phyloP scores from a whole-genome alignment of 441 rosid species.

The Jatropha podagrica region DNA sequence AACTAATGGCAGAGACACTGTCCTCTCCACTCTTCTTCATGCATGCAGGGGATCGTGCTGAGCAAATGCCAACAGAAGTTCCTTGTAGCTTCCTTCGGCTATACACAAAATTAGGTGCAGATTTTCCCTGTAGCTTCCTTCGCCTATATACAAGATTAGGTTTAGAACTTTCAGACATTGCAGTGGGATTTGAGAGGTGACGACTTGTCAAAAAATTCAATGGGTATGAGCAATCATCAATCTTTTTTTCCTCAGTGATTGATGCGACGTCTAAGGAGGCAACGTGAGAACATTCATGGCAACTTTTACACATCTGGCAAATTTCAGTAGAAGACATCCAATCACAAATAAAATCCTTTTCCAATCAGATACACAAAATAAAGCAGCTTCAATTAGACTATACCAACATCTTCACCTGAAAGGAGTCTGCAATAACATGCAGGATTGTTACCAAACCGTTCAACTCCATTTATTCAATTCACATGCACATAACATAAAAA shows the following conservation, averaged over 20 bases:
- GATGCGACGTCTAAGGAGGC: conserved; percentile 40
- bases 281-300: conserved; percentile 34
- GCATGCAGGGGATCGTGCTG: conserved; percentile 27
- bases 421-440: conserved; percentile 16
- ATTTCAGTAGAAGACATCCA: conserved; percentile 38
- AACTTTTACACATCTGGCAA: conserved; percentile 53
- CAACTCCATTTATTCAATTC: conserved; percentile 16
- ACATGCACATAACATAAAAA: neutral
- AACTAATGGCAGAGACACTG: conserved; percentile 43
- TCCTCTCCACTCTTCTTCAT: conserved; percentile 37
- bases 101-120: conserved; percentile 37
- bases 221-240: conserved; percentile 25
- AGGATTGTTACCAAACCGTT: conserved; percentile 5
- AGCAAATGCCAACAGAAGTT: conserved; percentile 29
- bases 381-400: conserved; percentile 41
- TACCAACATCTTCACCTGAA: conserved; percentile 47
- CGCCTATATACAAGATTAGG: conserved; percentile 53
- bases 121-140: conserved; percentile 36
- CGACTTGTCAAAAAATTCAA: neutral
- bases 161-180: neutral
- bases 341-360: conserved; percentile 28
- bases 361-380: conserved; percentile 36
- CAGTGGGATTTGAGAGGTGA: neutral
- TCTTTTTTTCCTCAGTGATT: conserved; percentile 32
- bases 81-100: conserved; percentile 49